These are phyloP conservation scores for Vigna angularis DNA, from an alignment of 306 rosid genomes.

Conservation along the genomic window DNA sequence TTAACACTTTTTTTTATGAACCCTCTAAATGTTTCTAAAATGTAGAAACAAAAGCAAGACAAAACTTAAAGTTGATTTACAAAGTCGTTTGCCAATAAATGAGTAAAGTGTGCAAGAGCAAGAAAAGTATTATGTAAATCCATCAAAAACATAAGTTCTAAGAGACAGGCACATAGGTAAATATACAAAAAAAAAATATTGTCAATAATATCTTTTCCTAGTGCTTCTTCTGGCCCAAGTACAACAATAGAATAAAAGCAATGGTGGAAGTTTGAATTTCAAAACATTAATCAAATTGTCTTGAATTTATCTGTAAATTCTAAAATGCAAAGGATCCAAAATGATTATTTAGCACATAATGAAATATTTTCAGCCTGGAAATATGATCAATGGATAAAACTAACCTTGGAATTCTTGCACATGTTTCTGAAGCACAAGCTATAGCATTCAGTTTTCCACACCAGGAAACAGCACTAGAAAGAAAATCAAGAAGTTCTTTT, in stretches of 20 bases:
- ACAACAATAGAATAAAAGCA: slow-evolving; percentile 11
- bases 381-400: slow-evolving; percentile 31
- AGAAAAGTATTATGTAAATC: slow-evolving; percentile 3
- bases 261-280: not conserved
- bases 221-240: not conserved
- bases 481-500: slow-evolving; percentile 7
- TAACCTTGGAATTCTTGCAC: slow-evolving; percentile 95
- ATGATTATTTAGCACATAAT: slow-evolving; percentile 3
- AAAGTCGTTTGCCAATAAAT: slow-evolving; percentile 17
- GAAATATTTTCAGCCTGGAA: slow-evolving; percentile 12
- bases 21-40: not conserved
- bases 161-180: slow-evolving; percentile 4
- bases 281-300: slow-evolving; percentile 17
- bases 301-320: slow-evolving; percentile 26
- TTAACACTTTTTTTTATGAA: not conserved
- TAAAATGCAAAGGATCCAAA: slow-evolving; percentile 1
- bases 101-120: not conserved
- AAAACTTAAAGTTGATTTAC: slow-evolving; percentile 5
- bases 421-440: slow-evolving; percentile 95
- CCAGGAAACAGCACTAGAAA: slow-evolving; percentile 89
- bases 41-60: slow-evolving; percentile 9
- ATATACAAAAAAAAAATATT: not conserved
- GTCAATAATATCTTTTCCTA: slow-evolving; percentile 24
- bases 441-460: slow-evolving; percentile 96
- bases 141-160: not conserved